Conservation (phyloP, 1,284 basidiomycete species). For the Pseudozyma flocculosa region DNA sequence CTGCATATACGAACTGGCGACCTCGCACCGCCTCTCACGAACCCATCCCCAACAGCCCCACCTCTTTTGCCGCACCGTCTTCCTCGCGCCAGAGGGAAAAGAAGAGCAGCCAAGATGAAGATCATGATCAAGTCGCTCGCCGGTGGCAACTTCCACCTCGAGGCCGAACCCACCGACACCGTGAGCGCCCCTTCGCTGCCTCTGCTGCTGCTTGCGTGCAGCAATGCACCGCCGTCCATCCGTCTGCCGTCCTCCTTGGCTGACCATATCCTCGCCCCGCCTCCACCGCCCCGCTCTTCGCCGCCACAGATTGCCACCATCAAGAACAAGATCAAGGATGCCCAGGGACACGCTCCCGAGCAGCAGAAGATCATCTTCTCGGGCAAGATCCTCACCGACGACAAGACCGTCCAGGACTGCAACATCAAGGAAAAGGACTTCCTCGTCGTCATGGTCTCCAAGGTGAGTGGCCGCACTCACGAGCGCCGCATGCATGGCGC, state of each 20-base stretch:
- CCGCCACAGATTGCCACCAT: constrained; percentile 65
- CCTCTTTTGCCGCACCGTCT: too few species aligned
- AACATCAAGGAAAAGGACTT: constrained; percentile 99
- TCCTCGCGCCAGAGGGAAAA: neutral
- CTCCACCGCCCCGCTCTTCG: neutral
- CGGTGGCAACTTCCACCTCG: constrained; percentile 55
- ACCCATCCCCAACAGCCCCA: neutral
- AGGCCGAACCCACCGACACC: constrained; percentile 52
- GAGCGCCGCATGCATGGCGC: too few species aligned
- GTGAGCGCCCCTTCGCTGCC: constrained; percentile 3
- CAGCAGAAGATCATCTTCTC: constrained; percentile 94
- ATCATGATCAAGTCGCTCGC: constrained; percentile 54
- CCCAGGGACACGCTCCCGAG: constrained; percentile 73
- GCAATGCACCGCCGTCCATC: neutral
- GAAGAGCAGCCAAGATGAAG: constrained; percentile 39
- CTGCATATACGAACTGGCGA: too few species aligned
- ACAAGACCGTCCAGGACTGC: constrained; percentile 82
- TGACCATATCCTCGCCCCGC: too few species aligned
- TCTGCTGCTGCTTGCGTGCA: neutral
- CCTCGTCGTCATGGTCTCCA: constrained; percentile 95
- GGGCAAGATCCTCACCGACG: constrained; percentile 88
- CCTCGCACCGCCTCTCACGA: too few species aligned
- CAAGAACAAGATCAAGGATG: constrained; percentile 80
- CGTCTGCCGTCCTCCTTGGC: neutral
- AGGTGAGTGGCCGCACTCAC: constrained; percentile 67